Evolutionary conservation across 2,329 filamentous ascomycete genomes (phyloP).

Genomic region (Trichoderma atrobrunneum): DNA sequence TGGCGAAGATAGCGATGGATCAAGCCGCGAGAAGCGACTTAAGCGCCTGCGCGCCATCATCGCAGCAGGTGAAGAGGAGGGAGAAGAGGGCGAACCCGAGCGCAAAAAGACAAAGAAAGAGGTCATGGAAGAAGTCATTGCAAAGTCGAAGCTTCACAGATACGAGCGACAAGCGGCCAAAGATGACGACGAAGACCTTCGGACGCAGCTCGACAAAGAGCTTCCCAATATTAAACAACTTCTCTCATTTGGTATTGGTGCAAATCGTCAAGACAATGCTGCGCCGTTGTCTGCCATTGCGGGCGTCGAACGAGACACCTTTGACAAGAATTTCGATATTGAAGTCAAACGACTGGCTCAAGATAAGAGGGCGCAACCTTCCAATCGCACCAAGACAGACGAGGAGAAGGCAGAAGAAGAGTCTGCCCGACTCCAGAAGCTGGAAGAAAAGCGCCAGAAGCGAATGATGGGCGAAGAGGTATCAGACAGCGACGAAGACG

Average conservation of each 20-base stretch:
- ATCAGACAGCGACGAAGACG: conserved; percentile 61
- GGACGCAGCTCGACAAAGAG: conserved; percentile 80
- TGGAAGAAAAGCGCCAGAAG: conserved; percentile 78
- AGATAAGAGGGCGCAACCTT: conserved; percentile 81
- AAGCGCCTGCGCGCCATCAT: conserved; percentile 54
- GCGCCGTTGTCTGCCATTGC: conserved; percentile 35
- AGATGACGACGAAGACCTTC: conserved; percentile 87
- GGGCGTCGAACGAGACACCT: conserved; percentile 62
- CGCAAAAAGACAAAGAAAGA: conserved; percentile 94
- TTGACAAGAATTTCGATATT: conserved; percentile 85
- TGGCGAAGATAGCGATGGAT: conserved; percentile 57
- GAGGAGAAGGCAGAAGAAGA: conserved; percentile 81
- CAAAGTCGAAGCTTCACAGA: conserved; percentile 94
- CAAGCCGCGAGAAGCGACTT: conserved; percentile 52
- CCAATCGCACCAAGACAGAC: conserved; percentile 85
- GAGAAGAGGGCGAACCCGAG: conserved; percentile 62
- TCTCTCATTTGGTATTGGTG: conserved; percentile 52
- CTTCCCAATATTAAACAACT: conserved; percentile 73
- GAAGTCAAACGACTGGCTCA: conserved; percentile 77
- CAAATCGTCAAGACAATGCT: conserved; percentile 29
- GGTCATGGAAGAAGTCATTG: conserved; percentile 96
- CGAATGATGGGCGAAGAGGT: conserved; percentile 85
- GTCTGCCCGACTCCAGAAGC: conserved; percentile 69
- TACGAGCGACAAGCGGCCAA: conserved; percentile 90
- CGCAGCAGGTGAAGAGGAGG: conserved; percentile 46